Evolutionary conservation across 1,284 basidiomycete species (phyloP).

Genomic region (Ceratobasidium sp.): DNA sequence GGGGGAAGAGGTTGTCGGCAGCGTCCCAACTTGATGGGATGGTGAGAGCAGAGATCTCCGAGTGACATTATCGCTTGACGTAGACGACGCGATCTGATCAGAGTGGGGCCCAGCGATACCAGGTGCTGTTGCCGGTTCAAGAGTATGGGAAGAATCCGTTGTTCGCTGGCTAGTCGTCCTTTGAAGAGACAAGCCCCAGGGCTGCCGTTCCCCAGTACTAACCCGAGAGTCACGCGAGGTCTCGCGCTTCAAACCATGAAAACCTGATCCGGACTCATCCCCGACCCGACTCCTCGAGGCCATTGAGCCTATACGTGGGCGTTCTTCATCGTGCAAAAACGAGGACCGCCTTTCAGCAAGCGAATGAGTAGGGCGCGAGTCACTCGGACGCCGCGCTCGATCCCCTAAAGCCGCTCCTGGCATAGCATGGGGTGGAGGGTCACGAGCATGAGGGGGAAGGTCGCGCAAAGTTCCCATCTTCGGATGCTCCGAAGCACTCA

Average conservation of each 20-base stretch:
- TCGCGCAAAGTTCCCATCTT: constrained; percentile 52
- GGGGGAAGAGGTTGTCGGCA: constrained; percentile 40
- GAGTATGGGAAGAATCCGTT: constrained; percentile 11
- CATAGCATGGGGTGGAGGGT: constrained; percentile 62
- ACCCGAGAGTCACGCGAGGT: constrained; percentile 39
- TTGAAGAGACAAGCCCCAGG: constrained; percentile 26
- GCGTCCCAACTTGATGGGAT: constrained; percentile 53
- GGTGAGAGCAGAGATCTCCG: constrained; percentile 43
- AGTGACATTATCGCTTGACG: constrained; percentile 17
- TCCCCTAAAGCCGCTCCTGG: constrained; percentile 42
- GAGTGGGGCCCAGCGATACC: background rate
- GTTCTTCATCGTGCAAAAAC: constrained; percentile 40
- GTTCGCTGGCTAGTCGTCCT: constrained; percentile 18
- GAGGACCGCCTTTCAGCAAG: constrained; percentile 33
- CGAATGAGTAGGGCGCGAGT: constrained; percentile 26
- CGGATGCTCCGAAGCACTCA: constrained; percentile 29
- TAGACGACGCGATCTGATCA: background rate
- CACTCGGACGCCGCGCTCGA: constrained; percentile 33
- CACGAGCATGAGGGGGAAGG: constrained; percentile 63
- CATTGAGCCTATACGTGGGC: constrained; percentile 3
- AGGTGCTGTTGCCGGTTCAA: background rate
- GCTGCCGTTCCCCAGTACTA: constrained; percentile 21
- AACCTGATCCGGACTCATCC: constrained; percentile 4
- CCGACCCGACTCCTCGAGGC: background rate
- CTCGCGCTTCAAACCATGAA: constrained; percentile 32